Evolutionary conservation across 2,329 filamentous ascomycete species (phyloP), one percentile per base, ranked within the genome.

Genomic region (Microdochium nivale): DNA sequence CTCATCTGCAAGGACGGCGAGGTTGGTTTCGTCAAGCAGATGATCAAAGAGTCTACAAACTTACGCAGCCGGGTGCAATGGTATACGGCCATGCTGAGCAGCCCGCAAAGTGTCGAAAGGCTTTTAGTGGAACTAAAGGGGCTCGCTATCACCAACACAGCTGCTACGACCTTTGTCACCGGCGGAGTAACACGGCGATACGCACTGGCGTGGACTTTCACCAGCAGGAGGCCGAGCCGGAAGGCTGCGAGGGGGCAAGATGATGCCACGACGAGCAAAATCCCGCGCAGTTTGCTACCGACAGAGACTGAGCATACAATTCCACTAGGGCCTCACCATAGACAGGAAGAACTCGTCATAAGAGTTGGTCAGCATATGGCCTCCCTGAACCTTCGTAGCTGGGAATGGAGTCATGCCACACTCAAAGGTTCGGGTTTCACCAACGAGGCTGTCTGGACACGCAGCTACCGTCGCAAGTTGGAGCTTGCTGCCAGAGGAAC

Each of bases 71-170:
- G 76, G 10, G 82, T 95, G 0, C 79, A 81, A 54, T 99, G 94
- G 94, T 97, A 94, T 67, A 94, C 87, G 1, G 84, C 84, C 51
- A 95, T 97, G 89, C 74, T 97, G 0, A 91, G 92, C 0, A 95
- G 95, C 61, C 72, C 88, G 27, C 77, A 78, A 0, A 91, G 86
- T 57, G 73, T 88, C 2, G 75, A 86, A 1, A 71, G 74, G 1
- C 67, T 86, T 0, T 70, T 96, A 0, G 74, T 83, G 5, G 74
- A 76, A 49, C 72, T 86, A 3, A 77, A 78, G 16, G 69, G 76
- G 2, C 63, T 76, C 10, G 73, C 70, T 0, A 77, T 95, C 35
- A 73, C 74, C 35, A 99, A 97, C 64, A 96, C 84, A 59, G 91
- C 90, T 0, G 81, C 96, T 0, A 87, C 86, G 0, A 83, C 87